These are phyloP conservation scores for Orbilia javanica DNA, from an alignment of 2,329 filamentous ascomycete species.

Conservation along the genomic window DNA sequence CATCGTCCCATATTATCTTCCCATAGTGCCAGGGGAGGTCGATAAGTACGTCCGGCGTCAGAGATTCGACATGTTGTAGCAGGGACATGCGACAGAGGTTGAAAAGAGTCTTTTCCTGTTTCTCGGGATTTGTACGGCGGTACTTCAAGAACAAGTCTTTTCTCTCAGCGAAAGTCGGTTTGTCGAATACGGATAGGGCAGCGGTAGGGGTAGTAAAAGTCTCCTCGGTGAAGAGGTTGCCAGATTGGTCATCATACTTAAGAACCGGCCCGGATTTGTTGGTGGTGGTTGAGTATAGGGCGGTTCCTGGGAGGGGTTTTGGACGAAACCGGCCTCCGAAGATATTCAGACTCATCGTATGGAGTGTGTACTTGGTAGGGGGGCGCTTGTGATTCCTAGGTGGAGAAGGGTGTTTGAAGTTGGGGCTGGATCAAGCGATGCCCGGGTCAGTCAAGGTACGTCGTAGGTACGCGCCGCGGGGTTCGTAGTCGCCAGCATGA, in stretches of 20 bases:
- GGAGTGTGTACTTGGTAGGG: too few species aligned
- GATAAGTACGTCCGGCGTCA: conserved; percentile 45
- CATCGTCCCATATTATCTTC: conserved; percentile 52
- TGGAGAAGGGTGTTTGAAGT: neutral
- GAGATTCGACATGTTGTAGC: conserved; percentile 48
- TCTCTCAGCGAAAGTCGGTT: conserved; percentile 23
- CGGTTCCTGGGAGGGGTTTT: conserved; percentile 51
- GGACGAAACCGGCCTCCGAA: conserved; percentile 51
- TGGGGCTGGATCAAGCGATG: neutral
- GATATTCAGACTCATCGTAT: conserved; percentile 39
- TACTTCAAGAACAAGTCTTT: conserved; percentile 29
- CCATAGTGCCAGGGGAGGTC: conserved; percentile 44
- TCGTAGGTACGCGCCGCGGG: conserved; percentile 41
- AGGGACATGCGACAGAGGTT: conserved; percentile 45
- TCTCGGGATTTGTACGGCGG: conserved; percentile 43
- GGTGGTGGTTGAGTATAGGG: conserved; percentile 43
- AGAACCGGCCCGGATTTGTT: conserved; percentile 46
- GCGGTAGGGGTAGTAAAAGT: conserved; percentile 22
- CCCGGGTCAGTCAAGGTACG: conserved; percentile 43
- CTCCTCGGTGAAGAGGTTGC: conserved; percentile 49
- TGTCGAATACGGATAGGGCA: conserved; percentile 32
- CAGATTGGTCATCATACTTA: conserved; percentile 53
- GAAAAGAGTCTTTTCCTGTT: conserved; percentile 41
- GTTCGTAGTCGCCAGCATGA: conserved; percentile 17
- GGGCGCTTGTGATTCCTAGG: neutral